A percentile compares a stretch with the other conserved stretches of the same genome.
phyloP scores from a whole-genome alignment of 2,329 filamentous ascomycete genomes.

The Herpotrichia juniperi region DNA sequence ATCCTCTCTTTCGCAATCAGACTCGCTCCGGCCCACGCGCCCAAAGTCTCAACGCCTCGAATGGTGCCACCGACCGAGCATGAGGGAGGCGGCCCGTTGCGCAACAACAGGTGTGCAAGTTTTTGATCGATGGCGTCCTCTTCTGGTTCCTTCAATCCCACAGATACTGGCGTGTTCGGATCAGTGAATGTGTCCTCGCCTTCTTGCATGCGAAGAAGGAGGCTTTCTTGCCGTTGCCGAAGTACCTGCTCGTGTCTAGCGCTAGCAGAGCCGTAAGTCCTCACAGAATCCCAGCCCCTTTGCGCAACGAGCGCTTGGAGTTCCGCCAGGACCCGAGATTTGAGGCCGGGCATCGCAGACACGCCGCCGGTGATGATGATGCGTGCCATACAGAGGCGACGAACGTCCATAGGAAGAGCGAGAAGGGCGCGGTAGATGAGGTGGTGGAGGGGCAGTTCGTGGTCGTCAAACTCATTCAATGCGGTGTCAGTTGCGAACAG shows the following conservation, averaged over 20 bases:
- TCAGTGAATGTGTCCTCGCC: slow-evolving; percentile 28
- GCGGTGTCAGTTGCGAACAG: slow-evolving; percentile 68
- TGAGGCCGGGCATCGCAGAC: slow-evolving; percentile 78
- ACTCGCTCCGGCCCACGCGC: slow-evolving; percentile 77
- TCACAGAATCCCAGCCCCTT: slow-evolving; percentile 78
- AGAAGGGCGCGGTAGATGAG: slow-evolving; percentile 80
- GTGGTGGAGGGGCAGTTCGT: slow-evolving; percentile 79
- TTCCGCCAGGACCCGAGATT: slow-evolving; percentile 77
- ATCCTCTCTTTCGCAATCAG: slow-evolving; percentile 72
- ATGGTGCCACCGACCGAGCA: slow-evolving; percentile 62
- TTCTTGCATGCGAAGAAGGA: slow-evolving; percentile 26
- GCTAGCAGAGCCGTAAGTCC: slow-evolving; percentile 68
- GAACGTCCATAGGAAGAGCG: slow-evolving; percentile 78
- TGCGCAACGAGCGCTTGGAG: slow-evolving; percentile 69
- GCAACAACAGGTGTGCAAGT: slow-evolving; percentile 57
- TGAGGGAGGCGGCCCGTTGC: slow-evolving; percentile 43
- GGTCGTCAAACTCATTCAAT: slow-evolving; percentile 74
- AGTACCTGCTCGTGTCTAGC: slow-evolving; percentile 34
- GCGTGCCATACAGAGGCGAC: slow-evolving; percentile 84
- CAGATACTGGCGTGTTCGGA: slow-evolving; percentile 21
- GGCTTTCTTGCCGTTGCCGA: slow-evolving; percentile 27
- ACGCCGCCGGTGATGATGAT: slow-evolving; percentile 86
- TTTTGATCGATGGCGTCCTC: slow-evolving; percentile 65
- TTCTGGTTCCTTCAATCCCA: slow-evolving; percentile 56
- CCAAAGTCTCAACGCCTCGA: slow-evolving; percentile 71